Evolutionary conservation across 2,329 filamentous ascomycete genomes (phyloP), one percentile per base, ranked within the genome.

Genomic region (Microdochium nivale): DNA sequence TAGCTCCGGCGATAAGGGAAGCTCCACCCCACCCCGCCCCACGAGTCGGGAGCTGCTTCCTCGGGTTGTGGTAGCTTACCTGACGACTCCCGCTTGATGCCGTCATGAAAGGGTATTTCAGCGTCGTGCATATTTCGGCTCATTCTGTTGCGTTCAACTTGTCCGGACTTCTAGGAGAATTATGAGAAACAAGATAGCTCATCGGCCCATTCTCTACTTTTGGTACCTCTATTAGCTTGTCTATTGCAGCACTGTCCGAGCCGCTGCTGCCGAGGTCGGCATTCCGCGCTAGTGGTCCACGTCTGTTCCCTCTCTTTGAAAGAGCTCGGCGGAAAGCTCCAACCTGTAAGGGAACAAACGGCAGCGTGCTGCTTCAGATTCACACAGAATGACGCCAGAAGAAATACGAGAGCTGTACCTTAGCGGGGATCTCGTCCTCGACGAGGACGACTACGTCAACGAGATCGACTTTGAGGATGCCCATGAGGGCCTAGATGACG

Each of bases 391-490:
- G 49, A 51, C 49, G 23, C 49, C 49, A 27, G 43, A 48, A 52
- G 55, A 58, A 44, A 49, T 43, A 30, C n/a, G 47, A 48, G 48
- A 47, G 54, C 23, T 48, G 19, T 44, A 48, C 27, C n/a, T 49
- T 16, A 35, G 25, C 25, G 50, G 44, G 14, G 50, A 55, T 33
- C 44, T 51, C 49, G 60, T 61, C 48, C 58, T 58, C 21, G 58
- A 60, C 2, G 58, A 61, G 16, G 60, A 61, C 5, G 61, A 64
- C 2, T 58, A 55, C 2, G 35, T 58, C 37, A 58, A 62, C 21
- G 58, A 60, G 9, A 55, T 62, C 33, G 54, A 58, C n/a, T 44
- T 44, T 13, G 55, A 60, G 24, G 51, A 53, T 53, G 53, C 30
- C 11, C 54, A 60, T 23, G 59, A 60, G 3, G 59, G 61, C 8